These are phyloP conservation scores for Salix exigua DNA, from an alignment of 345 rosid genomes.

Conservation along the genomic window DNA sequence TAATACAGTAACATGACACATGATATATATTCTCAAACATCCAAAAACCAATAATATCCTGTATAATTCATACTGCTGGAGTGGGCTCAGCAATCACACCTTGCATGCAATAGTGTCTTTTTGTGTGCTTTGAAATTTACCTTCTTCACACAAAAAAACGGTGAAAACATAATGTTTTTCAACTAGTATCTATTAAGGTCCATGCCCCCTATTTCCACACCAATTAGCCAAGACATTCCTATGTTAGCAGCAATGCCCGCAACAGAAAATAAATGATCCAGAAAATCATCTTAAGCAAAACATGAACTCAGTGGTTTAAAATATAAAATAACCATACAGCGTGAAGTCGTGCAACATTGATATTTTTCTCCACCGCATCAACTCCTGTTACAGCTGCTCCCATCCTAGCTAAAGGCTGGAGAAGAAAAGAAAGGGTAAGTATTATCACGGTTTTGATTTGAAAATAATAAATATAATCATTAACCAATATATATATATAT, in stretches of 20 bases:
- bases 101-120: no score
- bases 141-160: background rate
- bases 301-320: background rate
- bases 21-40: no score
- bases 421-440: conserved; percentile 17
- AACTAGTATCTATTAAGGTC: background rate
- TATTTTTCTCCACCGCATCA: conserved; percentile 90
- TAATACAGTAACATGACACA: no score
- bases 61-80: background rate
- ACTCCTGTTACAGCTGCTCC: conserved; percentile 92
- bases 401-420: conserved; percentile 95
- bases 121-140: background rate
- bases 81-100: background rate
- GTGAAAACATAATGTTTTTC: no score
- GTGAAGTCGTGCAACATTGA: conserved; percentile 84
- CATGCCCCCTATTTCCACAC: background rate
- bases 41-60: background rate
- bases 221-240: background rate
- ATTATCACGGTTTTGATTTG: background rate
- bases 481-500: background rate
- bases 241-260: background rate
- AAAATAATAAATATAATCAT: background rate
- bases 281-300: background rate
- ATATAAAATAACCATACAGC: conserved; percentile 53
- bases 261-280: background rate